These are phyloP conservation scores for Hypoxylon subgilvum DNA, from an alignment of 495 filamentous ascomycete genomes.

Conservation along the genomic window DNA sequence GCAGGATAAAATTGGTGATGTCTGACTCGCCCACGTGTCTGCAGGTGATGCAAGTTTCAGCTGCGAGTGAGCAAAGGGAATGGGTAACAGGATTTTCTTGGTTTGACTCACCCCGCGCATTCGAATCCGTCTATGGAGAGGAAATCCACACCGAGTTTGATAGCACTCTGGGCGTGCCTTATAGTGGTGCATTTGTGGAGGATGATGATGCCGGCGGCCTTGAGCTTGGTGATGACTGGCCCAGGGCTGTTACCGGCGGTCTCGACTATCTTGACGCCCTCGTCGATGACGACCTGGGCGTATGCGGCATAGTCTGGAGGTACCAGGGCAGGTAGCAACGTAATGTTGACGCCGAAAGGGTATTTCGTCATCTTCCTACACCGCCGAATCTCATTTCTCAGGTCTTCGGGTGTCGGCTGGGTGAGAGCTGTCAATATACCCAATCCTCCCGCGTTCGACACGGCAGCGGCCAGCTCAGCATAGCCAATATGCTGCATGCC, in stretches of 20 bases:
- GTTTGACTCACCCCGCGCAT: constrained; percentile 79
- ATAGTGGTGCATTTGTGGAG: constrained; percentile 99
- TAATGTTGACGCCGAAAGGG: constrained; percentile 96
- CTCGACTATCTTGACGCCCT: constrained; percentile 93
- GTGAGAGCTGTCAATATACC: constrained; percentile 95
- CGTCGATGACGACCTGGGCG: constrained; percentile 89
- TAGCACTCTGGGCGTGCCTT: constrained; percentile 85
- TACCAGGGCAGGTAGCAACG: constrained; percentile 85
- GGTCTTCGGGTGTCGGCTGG: constrained; percentile 88
- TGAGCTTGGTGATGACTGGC: constrained; percentile 86
- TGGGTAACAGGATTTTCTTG: constrained; percentile 8
- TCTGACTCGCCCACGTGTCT: constrained; percentile 86
- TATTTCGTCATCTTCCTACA: constrained; percentile 83
- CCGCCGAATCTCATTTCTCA: constrained; percentile 89
- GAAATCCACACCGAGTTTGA: constrained; percentile 96
- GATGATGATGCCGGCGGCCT: constrained; percentile 76
- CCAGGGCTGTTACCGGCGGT: constrained; percentile 95
- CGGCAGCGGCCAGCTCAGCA: constrained; percentile 90
- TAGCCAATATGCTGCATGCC: constrained; percentile 84
- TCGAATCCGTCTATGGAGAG: constrained; percentile 96
- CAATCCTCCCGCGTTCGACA: constrained; percentile 91
- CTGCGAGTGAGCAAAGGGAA: constrained; percentile 1
- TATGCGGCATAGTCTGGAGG: constrained; percentile 93
- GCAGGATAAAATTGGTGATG: constrained; percentile 96
- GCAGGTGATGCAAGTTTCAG: constrained; percentile 16